These are phyloP conservation scores for Scheffersomyces cryptocercus DNA, from an alignment of 1,139 yeast species.

Conservation along the genomic window DNA sequence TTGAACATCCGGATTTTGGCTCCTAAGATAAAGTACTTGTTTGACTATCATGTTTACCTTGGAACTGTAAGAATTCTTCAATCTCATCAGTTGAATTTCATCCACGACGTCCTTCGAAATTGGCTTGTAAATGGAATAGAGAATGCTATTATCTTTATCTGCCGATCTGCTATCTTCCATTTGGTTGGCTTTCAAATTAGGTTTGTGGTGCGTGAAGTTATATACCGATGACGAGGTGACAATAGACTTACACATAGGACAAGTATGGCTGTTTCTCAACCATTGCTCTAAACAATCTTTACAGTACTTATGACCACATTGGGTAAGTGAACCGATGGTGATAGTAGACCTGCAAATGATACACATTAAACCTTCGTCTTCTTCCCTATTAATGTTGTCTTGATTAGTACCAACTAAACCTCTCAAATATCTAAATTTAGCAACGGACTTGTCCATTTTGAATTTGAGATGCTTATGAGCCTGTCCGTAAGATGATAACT, in stretches of 20 bases:
- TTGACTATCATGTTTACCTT: constrained; percentile 82
- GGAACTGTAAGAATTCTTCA: constrained; percentile 66
- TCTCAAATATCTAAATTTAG: constrained; percentile 63
- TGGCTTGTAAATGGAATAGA: constrained; percentile 51
- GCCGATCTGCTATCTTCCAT: constrained; percentile 26
- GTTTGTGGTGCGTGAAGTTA: constrained; percentile 53
- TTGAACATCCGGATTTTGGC: constrained; percentile 65
- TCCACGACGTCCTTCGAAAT: constrained; percentile 40
- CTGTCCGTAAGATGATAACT: constrained; percentile 9
- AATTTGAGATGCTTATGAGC: constrained; percentile 8
- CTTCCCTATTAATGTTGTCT: constrained; percentile 7
- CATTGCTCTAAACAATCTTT: constrained; percentile 74
- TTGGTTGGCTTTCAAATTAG: constrained; percentile 49
- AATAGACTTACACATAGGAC: constrained; percentile 76
- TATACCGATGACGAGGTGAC: constrained; percentile 52
- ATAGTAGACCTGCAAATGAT: constrained; percentile 75
- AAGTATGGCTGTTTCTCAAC: constrained; percentile 53
- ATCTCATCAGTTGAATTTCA: constrained; percentile 44
- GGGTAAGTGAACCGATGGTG: constrained; percentile 72
- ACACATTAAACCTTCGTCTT: constrained; percentile 52
- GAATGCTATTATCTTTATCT: constrained; percentile 18
- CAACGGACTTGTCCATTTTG: constrained; percentile 40
- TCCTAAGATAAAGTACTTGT: constrained; percentile 63
- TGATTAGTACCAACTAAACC: constrained; percentile 37
- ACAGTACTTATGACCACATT: constrained; percentile 91